phyloP scores from a whole-genome alignment of 306 rosid genomes.

The Cucurbita ficifolia region DNA sequence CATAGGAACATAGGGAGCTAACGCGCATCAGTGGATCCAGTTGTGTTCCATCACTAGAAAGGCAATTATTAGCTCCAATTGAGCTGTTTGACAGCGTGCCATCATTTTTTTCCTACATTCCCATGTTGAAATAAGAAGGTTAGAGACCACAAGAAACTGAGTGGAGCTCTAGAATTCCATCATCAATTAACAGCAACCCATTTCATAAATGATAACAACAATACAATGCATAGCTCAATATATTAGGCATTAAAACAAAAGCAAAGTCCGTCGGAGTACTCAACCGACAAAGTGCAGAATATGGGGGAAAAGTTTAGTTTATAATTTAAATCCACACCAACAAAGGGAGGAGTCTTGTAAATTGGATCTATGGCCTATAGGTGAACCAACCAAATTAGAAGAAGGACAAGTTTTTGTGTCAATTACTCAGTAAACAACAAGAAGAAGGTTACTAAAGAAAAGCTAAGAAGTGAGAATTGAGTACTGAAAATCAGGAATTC shows the following conservation, averaged over 20 bases:
- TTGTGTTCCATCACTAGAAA: slow-evolving; percentile 23
- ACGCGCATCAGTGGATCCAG: slow-evolving; percentile 17
- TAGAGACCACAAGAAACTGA: neutral
- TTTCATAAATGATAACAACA: neutral
- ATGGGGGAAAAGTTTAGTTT: neutral
- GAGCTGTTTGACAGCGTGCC: slow-evolving; percentile 22
- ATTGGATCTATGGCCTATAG: neutral
- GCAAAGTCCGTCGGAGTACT: neutral
- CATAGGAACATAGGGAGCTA: slow-evolving; percentile 23
- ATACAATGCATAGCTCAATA: neutral
- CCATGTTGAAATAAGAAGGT: slow-evolving; percentile 11
- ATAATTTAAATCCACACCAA: neutral
- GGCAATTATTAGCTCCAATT: slow-evolving; percentile 11
- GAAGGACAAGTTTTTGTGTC: neutral
- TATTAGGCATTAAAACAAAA: neutral
- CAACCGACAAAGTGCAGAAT: neutral
- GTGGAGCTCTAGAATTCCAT: neutral
- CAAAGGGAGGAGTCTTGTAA: neutral
- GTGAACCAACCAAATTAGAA: neutral
- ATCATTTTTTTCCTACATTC: slow-evolving; percentile 41
- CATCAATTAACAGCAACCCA: neutral
- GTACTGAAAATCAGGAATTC: neutral
- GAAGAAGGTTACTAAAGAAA: neutral
- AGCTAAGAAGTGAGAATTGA: neutral
- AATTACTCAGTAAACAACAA: neutral